phyloP scores from a whole-genome alignment of 2,329 filamentous ascomycete species.

The Phialocephala sp. region DNA sequence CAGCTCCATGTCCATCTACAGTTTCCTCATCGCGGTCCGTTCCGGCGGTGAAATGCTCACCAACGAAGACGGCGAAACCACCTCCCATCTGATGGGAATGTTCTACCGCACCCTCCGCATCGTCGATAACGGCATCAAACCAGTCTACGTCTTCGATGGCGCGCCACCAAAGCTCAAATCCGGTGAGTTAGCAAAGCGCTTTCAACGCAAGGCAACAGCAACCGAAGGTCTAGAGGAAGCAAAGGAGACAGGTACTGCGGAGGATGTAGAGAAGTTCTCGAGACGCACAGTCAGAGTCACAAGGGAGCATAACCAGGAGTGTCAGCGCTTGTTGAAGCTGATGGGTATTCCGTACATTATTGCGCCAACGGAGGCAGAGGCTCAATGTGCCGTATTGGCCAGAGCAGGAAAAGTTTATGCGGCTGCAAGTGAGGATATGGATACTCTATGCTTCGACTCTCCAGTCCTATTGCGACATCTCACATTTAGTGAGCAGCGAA shows the following conservation, averaged over 20 bases:
- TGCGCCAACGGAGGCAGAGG: constrained; percentile 95
- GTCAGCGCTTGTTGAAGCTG: constrained; percentile 85
- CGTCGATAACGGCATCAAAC: constrained; percentile 98
- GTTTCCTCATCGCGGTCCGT: constrained; percentile 95
- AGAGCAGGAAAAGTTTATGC: constrained; percentile 94
- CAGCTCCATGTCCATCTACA: constrained; percentile 98
- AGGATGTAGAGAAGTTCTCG: constrained; percentile 99
- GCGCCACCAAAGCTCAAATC: constrained; percentile 97
- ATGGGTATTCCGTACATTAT: constrained; percentile 98
- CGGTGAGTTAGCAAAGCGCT: constrained; percentile 93
- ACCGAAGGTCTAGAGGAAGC: constrained; percentile 90
- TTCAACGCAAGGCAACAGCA: constrained; percentile 92
- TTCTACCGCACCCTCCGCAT: constrained; percentile 99
- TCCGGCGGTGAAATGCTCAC: constrained; percentile 96
- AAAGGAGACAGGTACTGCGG: constrained; percentile 93
- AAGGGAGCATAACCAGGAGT: constrained; percentile 95
- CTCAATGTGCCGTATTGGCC: constrained; percentile 90
- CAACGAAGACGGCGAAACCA: constrained; percentile 94
- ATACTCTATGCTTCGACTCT: constrained; percentile 93
- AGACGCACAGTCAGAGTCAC: constrained; percentile 91
- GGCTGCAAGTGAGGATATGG: constrained; percentile 98
- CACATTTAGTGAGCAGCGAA: constrained; percentile 96
- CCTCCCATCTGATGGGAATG: constrained; percentile 98
- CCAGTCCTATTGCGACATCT: constrained; percentile 91
- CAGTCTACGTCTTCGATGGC: constrained; percentile 96